phyloP scores from a whole-genome alignment of 78 protist species.

The Dictyostelium purpureum region DNA sequence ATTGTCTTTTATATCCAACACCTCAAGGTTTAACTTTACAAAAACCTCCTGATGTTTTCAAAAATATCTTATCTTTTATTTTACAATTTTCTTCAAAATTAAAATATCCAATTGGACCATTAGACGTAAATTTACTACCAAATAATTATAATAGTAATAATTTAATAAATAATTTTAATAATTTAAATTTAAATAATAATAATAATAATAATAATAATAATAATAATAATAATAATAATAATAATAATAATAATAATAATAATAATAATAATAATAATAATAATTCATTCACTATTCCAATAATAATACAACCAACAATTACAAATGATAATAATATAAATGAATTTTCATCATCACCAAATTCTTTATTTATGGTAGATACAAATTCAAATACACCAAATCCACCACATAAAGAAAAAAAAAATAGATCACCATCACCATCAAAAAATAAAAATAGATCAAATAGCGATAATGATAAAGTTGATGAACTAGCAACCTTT shows the following conservation, averaged over 20 bases:
- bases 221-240: not conserved
- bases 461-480: not conserved
- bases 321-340: not conserved
- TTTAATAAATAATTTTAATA: not conserved
- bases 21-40: conserved; percentile 46
- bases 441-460: not conserved
- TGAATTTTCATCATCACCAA: conserved; percentile 28
- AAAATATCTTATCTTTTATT: conserved; percentile 33
- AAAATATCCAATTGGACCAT: conserved; percentile 64
- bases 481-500: not conserved
- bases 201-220: not conserved
- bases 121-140: conserved; percentile 27
- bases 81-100: conserved; percentile 28
- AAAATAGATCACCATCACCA: no score
- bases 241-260: not conserved
- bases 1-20: conserved; percentile 67
- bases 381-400: not conserved
- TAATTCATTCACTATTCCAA: not conserved
- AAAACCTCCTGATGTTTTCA: conserved; percentile 74
- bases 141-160: not conserved
- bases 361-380: not conserved
- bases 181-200: not conserved
- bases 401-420: no score
- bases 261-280: conserved; percentile 13
- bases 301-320: not conserved